Percentiles rank a stretch among this genome's conserved stretches.
Evolutionary conservation across 805 yeast genomes (phyloP).

Genomic region (Ogataea trehaloabstinens): DNA sequence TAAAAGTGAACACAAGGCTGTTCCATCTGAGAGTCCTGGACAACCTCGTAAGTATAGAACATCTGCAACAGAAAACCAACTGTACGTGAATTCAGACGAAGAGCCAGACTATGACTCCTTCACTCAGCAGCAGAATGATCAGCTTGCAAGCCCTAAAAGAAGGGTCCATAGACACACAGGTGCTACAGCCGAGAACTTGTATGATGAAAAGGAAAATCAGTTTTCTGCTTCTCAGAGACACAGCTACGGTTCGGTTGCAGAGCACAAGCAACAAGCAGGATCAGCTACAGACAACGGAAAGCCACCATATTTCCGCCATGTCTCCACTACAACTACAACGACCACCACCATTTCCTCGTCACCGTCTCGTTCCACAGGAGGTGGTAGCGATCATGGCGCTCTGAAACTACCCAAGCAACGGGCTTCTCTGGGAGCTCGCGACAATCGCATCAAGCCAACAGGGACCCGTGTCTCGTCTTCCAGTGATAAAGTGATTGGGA

Average conservation of each 20-base stretch:
- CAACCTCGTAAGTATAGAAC: constrained; percentile 80
- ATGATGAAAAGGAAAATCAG: constrained; percentile 11
- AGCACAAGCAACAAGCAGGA: constrained; percentile 19
- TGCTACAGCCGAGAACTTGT: constrained; percentile 34
- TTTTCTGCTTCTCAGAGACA: neutral
- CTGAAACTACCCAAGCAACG: constrained; percentile 30
- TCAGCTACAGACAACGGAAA: neutral
- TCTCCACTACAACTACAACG: constrained; percentile 49
- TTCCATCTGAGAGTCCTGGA: constrained; percentile 93
- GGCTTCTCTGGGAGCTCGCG: constrained; percentile 19
- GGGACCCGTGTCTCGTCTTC: constrained; percentile 25
- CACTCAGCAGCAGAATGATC: constrained; percentile 11
- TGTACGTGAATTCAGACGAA: constrained; percentile 35
- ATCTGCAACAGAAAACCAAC: constrained; percentile 30
- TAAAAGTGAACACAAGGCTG: constrained; percentile 65
- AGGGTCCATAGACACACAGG: constrained; percentile 12
- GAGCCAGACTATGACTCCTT: constrained; percentile 30
- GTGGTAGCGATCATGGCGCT: constrained; percentile 13
- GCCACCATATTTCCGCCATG: constrained; percentile 39
- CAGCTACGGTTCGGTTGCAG: constrained; percentile 14
- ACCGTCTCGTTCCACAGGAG: constrained; percentile 26
- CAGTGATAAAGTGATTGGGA: constrained; percentile 32
- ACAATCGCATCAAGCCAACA: constrained; percentile 17
- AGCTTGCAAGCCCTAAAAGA: constrained; percentile 24
- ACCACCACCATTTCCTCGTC: constrained; percentile 38